phyloP scores from a whole-genome alignment of 257 asterid genomes.

The Oldenlandia corymbosa region DNA sequence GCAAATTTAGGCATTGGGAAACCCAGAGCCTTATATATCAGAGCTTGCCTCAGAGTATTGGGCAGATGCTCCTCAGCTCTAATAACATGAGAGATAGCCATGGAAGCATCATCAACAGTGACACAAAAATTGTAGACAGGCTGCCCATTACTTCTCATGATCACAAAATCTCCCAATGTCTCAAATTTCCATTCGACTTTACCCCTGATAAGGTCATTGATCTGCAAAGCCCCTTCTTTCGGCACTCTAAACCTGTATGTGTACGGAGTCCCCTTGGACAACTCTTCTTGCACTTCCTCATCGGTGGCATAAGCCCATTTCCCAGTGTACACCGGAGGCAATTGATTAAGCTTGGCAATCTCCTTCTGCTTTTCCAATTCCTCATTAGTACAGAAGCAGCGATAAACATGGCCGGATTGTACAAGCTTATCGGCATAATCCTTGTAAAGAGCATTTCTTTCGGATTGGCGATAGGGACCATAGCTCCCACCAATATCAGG shows the following conservation, averaged over 20 bases:
- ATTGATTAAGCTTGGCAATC: constrained; percentile 73
- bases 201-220: constrained; percentile 87
- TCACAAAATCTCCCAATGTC: constrained; percentile 96
- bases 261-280: constrained; percentile 71
- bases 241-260: constrained; percentile 95
- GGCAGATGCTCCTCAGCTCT: constrained; percentile 99
- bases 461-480: constrained; percentile 95
- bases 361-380: constrained; percentile 91
- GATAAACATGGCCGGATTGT: constrained; percentile 76
- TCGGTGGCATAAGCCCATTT: constrained; percentile 84
- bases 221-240: constrained; percentile 61
- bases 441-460: constrained; percentile 83
- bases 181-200: constrained; percentile 87
- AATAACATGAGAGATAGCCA: constrained; percentile 97
- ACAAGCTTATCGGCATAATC: constrained; percentile 73
- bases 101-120: constrained; percentile 93
- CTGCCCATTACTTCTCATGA: constrained; percentile 99
- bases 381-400: constrained; percentile 90
- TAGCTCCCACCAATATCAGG: constrained; percentile 79
- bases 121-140: constrained; percentile 98
- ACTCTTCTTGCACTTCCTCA: constrained; percentile 60
- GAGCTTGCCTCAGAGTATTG: constrained; percentile 89
- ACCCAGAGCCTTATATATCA: constrained; percentile 88
- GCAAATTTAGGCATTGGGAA: constrained; percentile 88
- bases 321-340: constrained; percentile 87